These are phyloP conservation scores for Aspergillus cavernicola DNA, from an alignment of 495 filamentous ascomycete genomes.

Conservation along the genomic window DNA sequence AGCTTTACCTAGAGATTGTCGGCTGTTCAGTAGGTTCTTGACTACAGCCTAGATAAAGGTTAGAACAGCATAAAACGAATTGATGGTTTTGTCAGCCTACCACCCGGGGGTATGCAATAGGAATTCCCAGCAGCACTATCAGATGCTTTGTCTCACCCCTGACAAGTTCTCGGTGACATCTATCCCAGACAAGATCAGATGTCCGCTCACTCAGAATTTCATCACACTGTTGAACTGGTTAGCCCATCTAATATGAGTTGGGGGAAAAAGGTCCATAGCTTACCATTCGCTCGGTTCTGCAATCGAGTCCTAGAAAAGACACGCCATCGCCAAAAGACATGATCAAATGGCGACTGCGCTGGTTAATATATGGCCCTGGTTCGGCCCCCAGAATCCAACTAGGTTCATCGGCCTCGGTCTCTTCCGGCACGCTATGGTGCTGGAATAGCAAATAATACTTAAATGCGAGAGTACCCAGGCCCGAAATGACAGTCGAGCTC, in stretches of 20 bases:
- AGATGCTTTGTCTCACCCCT: constrained; percentile 85
- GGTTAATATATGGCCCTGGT: constrained; percentile 86
- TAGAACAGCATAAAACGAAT: constrained; percentile 16
- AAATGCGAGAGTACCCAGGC: constrained; percentile 85
- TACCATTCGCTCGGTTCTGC: constrained; percentile 81
- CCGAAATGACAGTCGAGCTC: constrained; percentile 83
- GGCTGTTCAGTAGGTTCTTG: constrained; percentile 73
- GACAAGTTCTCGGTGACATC: constrained; percentile 73
- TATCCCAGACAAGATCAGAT: constrained; percentile 79
- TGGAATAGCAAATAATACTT: constrained; percentile 99
- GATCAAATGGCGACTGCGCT: constrained; percentile 81
- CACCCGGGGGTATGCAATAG: constrained; percentile 89
- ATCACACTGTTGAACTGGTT: constrained; percentile 48
- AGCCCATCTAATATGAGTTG: constrained; percentile 21
- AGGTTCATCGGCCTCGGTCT: constrained; percentile 77
- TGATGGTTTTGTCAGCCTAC: constrained; percentile 38
- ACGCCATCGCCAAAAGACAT: constrained; percentile 75
- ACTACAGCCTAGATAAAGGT: constrained; percentile 51
- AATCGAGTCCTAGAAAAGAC: constrained; percentile 83
- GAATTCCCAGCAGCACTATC: constrained; percentile 78
- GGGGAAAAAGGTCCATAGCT: constrained; percentile 5
- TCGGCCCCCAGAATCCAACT: constrained; percentile 81
- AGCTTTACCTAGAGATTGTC: constrained; percentile 79
- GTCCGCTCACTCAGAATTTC: constrained; percentile 77
- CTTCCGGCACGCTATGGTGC: constrained; percentile 80